These are phyloP conservation scores for Irpex rosettiformis DNA, from an alignment of 1,284 basidiomycete genomes.

Conservation along the genomic window DNA sequence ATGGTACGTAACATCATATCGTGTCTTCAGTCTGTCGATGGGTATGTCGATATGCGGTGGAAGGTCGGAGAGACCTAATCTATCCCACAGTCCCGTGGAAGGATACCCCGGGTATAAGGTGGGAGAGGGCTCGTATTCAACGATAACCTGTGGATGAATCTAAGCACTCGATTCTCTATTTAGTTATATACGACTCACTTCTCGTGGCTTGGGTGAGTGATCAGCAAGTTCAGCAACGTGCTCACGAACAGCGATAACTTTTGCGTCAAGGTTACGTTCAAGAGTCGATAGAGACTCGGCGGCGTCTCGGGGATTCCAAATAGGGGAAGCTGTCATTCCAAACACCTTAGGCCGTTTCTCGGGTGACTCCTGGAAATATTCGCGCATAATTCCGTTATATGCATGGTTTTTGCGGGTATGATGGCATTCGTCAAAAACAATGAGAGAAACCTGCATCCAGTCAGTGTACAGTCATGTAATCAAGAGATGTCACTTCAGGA, in stretches of 20 bases:
- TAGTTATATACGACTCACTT: conserved; percentile 38
- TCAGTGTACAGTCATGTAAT: neutral
- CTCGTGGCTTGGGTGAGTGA: conserved; percentile 61
- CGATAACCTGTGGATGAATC: conserved; percentile 45
- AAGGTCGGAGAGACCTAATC: conserved; percentile 45
- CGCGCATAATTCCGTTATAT: conserved; percentile 77
- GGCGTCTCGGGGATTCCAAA: conserved; percentile 72
- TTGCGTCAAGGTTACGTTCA: conserved; percentile 68
- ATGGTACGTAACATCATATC: conserved; percentile 56
- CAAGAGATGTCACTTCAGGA: neutral
- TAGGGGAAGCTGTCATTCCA: conserved; percentile 85
- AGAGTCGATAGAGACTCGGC: conserved; percentile 55
- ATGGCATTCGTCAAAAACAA: conserved; percentile 84
- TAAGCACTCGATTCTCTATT: neutral
- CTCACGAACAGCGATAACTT: conserved; percentile 68
- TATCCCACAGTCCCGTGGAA: conserved; percentile 47
- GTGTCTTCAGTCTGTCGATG: conserved; percentile 52
- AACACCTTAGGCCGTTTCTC: conserved; percentile 72
- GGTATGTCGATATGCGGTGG: conserved; percentile 42
- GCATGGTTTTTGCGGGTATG: conserved; percentile 78
- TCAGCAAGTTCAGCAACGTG: conserved; percentile 60
- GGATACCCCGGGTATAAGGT: conserved; percentile 49
- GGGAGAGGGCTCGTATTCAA: conserved; percentile 50
- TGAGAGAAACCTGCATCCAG: conserved; percentile 55
- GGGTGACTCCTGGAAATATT: conserved; percentile 57